Base-by-base conservation (phyloP, 1,139 yeast genomes). In the Saccharomyces hybrid region DNA sequence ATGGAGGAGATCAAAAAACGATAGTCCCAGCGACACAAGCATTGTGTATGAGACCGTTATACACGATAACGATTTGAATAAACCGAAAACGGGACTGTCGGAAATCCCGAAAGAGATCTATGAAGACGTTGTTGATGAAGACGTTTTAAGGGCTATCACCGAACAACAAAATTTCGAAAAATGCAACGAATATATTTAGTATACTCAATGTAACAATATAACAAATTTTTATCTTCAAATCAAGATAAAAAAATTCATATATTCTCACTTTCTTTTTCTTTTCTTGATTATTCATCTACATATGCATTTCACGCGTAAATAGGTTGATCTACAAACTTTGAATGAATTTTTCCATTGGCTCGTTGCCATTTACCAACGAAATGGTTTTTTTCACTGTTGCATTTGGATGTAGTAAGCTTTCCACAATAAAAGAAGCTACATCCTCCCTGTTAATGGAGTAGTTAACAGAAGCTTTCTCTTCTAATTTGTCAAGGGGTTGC, bases 91-190 rank as follows among this genome's bases (percentile, higher is more conserved):
- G 0, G 96, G 96, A 0, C 74, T 90, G 60, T 71, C 71, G 3
- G 74, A 77, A 54, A 82, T 90, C 0, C 81, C 86, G 1, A 64
- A 71, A 14, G 82, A 78, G 14, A 64, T 88, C 1, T 84, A 83
- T 60, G 82, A 78, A 23, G 85, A 76, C 42, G 70, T 80, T 27
- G 79, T 79, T 7, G 84, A 81, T 54, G 85, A 79, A 49, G 82
- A 82, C 4, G 73, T 80, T 13, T 78, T 76, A 64, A 61, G 71
- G 44, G 95, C 91, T 1, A 85, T 89, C 53, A 63, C 79, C 52
- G 77, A 76, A 48, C 96, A 89, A 67, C 86, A 84, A 63, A 69
- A 71, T 47, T 75, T 74, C 54, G 96, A 88, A 68, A 62, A 51
- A 14, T 27, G 5, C 28, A 11, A n/a, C n/a, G 13, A 48, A 25